Base-by-base conservation (phyloP, 345 rosid species). In the Melaleuca quinquenervia region DNA sequence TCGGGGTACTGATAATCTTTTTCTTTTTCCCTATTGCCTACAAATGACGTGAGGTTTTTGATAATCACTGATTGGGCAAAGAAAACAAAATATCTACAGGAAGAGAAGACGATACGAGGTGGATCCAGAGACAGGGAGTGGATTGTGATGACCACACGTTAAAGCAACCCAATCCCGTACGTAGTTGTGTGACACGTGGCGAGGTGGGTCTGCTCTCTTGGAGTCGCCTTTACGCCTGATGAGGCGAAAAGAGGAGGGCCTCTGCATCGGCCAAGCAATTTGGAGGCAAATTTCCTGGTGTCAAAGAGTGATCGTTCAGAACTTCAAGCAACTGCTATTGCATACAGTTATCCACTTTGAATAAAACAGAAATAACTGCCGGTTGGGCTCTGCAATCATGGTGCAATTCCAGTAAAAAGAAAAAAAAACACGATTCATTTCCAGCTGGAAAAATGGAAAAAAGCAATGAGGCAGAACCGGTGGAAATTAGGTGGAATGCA, bases 61-160 rank as follows among this genome's bases (percentile, higher is more conserved):
- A 51, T 27, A 32, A 21, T 58, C 6, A 84, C 44, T 44, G 55
- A 58, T 27, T 45, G 26, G 55, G 82, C 45, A 64, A 5, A 24
- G 36, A 11, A 1, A 52, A 9, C 27, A 83, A 16, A 36, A 44
- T 45, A 8, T 51, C 27, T 1, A 1, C 60, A 53, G 22, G 74
- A 53, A 48, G 20, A 29, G 5, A 60, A 75, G 58, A 75, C 27
- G 45, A 48, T 1, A 50, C 22, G 50, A 64, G 50, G 51, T 27
- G 12, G 45, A 55, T 86, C 84, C 82, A 41, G 84, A 53, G 82
- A 82, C 50, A 58, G 83, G 62, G 84, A 83, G 22, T 83, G 89
- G 83, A 90, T 92, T 91, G 98, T 94, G 98, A 92, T 86, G 95
- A 90, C 97, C 98, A 94, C 96, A 94, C 96, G 97, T 94, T 94